Evolutionary conservation across 495 filamentous ascomycete species (phyloP), one percentile per base, ranked within the genome.

Genomic region (Penicillium canescens): DNA sequence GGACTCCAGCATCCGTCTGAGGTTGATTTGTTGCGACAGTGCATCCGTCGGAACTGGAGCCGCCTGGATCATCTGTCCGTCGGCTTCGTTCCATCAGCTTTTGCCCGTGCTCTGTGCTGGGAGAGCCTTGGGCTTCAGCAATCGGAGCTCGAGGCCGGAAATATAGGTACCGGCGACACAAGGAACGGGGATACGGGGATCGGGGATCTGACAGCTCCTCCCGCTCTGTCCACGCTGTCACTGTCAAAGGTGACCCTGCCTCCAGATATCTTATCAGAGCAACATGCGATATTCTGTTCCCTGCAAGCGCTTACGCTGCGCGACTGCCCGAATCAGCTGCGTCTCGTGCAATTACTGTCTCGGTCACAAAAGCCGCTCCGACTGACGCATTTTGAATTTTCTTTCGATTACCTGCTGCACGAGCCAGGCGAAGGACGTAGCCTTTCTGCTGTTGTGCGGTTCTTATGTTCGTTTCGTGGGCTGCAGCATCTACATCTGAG

Each of bases 1-100:
- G 55, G 55, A 11, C 35, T 57, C 20, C 42, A 53, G 9, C 42
- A 57, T 33, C 49, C 24, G 18, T 6, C 16, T 3, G 55, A 57
- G 39, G 4, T 57, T 24, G 40, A 54, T 18, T 43, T 37, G 8
- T 23, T 58, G 6, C 39, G 40, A 37, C 23, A 20, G 34, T 53
- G 50, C 35, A 44, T 54, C 31, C 43, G n/a, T 12, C 38, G 35
- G 8, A 58, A 58, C 18, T 35, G 33, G 12, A 3, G 7, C 23
- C 45, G 41, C 10, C 45, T 58, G 1, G 9, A 6, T 14, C 16
- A n/a, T 10, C 34, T 58, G 5, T 48, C 45, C 12, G 21, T 58
- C 20, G 45, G 45, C 7, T 50, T 53, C 13, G 39, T 33, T n/a
- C 12, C 1, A 14, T 38, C 36, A 2, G 36, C 36, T n/a, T 38